These are phyloP conservation scores for Fusarium siculi DNA, from an alignment of 2,329 filamentous ascomycete species.

Conservation along the genomic window DNA sequence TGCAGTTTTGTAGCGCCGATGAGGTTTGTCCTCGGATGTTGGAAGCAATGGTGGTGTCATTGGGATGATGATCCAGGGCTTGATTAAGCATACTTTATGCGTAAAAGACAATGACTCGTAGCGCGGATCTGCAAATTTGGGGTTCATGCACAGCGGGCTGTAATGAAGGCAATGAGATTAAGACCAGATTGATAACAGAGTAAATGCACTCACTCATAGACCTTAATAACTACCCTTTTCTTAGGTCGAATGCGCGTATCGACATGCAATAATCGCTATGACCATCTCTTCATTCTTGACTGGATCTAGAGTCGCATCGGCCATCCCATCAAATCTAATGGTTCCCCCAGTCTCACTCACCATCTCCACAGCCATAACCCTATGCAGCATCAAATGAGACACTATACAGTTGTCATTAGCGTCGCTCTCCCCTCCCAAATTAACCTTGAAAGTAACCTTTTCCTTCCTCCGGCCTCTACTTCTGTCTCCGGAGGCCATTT, in stretches of 20 bases:
- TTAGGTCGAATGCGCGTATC: neutral
- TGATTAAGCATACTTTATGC: neutral
- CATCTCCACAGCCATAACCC: slow-evolving; percentile 15
- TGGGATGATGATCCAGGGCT: neutral
- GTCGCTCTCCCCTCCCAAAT: neutral
- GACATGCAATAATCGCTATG: neutral
- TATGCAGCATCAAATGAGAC: slow-evolving; percentile 11
- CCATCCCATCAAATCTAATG: neutral
- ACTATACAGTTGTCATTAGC: slow-evolving; percentile 1
- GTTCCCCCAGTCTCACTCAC: neutral
- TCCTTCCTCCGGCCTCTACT: slow-evolving; percentile 19
- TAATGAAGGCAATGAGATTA: neutral
- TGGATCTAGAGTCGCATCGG: neutral
- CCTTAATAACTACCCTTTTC: neutral
- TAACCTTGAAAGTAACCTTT: slow-evolving; percentile 6
- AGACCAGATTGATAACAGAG: neutral
- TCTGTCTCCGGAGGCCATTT: slow-evolving; percentile 28
- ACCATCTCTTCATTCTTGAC: neutral
- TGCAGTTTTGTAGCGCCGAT: neutral
- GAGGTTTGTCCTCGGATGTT: neutral
- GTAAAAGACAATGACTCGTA: neutral
- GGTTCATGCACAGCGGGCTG: neutral
- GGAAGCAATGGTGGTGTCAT: neutral
- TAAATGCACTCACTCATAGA: no score
- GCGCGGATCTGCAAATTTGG: neutral